Conservation (phyloP, 306 rosid genomes). For the Lathyrus sativus region DNA sequence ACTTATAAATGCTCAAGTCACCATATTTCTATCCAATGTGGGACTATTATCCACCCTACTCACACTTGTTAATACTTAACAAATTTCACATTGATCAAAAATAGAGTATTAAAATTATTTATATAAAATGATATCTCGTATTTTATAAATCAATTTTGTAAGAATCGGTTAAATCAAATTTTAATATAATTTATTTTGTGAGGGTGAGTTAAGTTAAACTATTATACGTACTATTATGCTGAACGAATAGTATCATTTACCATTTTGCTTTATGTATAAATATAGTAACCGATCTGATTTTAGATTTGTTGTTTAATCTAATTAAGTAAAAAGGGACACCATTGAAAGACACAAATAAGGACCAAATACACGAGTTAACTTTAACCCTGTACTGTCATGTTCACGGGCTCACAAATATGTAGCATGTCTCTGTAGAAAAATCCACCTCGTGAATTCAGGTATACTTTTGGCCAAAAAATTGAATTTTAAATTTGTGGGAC, state of each 20-base stretch:
- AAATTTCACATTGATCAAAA: no score
- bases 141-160: no score
- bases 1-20: no score
- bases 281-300: not conserved
- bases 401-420: conserved; percentile 1
- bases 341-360: conserved; percentile 26
- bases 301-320: conserved; percentile 1
- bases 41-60: no score
- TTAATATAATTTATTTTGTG: no score
- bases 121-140: no score
- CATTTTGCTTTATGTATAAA: conserved; percentile 7
- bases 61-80: no score
- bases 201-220: no score
- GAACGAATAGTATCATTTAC: not conserved
- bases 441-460: not conserved
- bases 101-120: no score
- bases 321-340: not conserved
- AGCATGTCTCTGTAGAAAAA: not conserved
- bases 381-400: conserved; percentile 18
- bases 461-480: not conserved
- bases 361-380: conserved; percentile 28
- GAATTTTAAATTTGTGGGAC: not conserved
- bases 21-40: no score
- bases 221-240: no score
- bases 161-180: no score